These are phyloP conservation scores for Noccaea caerulescens DNA, from an alignment of 345 rosid species.

Conservation along the genomic window DNA sequence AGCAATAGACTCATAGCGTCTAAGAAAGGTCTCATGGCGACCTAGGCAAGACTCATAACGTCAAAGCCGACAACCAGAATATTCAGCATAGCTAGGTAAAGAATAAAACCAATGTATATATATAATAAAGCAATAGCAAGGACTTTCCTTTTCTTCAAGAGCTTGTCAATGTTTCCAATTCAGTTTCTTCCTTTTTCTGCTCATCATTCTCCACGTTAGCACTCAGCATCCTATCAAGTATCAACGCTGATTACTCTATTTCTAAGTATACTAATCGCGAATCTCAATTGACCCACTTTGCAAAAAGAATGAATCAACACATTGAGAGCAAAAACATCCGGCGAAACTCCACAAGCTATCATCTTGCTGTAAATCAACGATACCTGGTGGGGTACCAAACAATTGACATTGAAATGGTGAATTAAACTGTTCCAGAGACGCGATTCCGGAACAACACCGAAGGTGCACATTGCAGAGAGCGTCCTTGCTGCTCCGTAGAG, in stretches of 20 bases:
- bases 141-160: too few species aligned
- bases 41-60: too few species aligned
- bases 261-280: constrained; percentile 61
- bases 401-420: constrained; percentile 61
- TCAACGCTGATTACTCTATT: constrained; percentile 53
- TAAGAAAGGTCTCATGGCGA: too few species aligned
- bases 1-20: too few species aligned
- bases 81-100: too few species aligned
- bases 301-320: constrained; percentile 78
- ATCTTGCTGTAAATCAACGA: constrained; percentile 65
- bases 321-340: constrained; percentile 68
- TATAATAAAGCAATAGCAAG: too few species aligned
- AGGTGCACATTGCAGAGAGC: constrained; percentile 63
- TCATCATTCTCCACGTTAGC: too few species aligned
- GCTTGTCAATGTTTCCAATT: too few species aligned
- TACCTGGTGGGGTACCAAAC: constrained; percentile 74
- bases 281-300: constrained; percentile 66
- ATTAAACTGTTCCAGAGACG: constrained; percentile 65
- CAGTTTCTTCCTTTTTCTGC: too few species aligned
- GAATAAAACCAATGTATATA: too few species aligned
- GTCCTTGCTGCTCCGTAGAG: constrained; percentile 61
- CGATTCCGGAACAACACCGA: constrained; percentile 52
- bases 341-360: constrained; percentile 62
- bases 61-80: too few species aligned
- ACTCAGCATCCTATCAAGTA: too few species aligned